Base-by-base conservation (phyloP, 139 green algal species). In the Chlamydomonas urium region DNA sequence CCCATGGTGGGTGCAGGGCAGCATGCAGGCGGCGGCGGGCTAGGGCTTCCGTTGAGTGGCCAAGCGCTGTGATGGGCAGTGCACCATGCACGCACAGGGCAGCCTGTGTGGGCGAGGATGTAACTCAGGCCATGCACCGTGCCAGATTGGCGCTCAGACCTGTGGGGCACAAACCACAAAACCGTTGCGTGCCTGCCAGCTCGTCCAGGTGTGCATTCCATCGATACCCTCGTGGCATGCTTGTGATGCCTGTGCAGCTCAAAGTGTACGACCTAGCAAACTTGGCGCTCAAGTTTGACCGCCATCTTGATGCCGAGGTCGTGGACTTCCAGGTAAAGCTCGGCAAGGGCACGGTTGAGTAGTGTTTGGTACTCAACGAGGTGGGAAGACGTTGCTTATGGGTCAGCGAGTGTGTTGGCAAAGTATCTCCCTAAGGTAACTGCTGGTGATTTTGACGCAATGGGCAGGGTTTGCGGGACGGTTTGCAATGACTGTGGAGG, bases 211-310 rank as follows among this genome's bases (percentile, higher is more conserved):
- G 31, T 34, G 31, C 3, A 35, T 17, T 2, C 21, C 8, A 10
- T 6, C 42, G 10, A 17, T 45, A 17, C 38, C 62, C 32, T 33
- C 29, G 32, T n/a, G n/a, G n/a, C 23, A 63, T 63, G 53, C 24
- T 31, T 35, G n/a, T 6, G 38, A 24, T 45, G 31, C 32, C 14
- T 19, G 10, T 34, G 3, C 78, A 89, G 85, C 58, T 94, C 38
- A 85, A 84, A 53, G 83, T 93, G 37, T 99, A 94, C 75, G 95
- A 99, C 76, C 81, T 98, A 19, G 67, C 66, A 42, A 87, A 99
- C 72, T 88, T 99, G 47, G 92, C 89, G 1, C 84, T 97, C 74
- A 99, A 99, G 87, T 99, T 98, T 83, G 88, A 95, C 63, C 81
- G 95, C 34, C 90, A 98, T 81, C 69, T 99, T 36, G 92, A 98